A percentile compares a stretch with the other conserved stretches of the same genome.
Conservation (phyloP, 2,329 filamentous ascomycete genomes). For the Stachybotrys echinatus region DNA sequence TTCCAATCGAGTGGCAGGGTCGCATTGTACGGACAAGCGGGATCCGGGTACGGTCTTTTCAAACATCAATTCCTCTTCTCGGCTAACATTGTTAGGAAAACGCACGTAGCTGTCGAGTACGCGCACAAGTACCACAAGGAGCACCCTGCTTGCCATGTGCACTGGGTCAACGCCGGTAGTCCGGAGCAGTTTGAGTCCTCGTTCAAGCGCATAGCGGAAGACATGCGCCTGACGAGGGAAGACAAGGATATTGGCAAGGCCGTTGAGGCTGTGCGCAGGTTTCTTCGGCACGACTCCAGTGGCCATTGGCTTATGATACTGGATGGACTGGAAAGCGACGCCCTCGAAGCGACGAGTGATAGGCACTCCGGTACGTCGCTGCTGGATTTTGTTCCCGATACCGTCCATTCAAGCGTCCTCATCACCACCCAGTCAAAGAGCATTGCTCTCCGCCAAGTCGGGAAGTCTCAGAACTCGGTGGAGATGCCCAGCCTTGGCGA, state of each 20-base stretch:
- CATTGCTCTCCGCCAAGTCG: neutral
- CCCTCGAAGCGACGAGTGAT: neutral
- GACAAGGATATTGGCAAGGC: neutral
- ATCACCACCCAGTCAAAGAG: neutral
- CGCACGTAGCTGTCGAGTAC: constrained; percentile 7
- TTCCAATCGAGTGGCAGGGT: neutral
- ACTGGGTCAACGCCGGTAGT: constrained; percentile 4
- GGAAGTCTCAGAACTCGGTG: neutral
- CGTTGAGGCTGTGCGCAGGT: neutral
- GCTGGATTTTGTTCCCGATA: constrained; percentile 3
- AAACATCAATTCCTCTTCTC: neutral
- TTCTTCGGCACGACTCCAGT: constrained; percentile 1
- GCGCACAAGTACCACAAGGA: neutral
- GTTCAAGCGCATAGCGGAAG: constrained; percentile 3
- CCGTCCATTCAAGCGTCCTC: neutral
- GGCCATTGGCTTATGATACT: constrained; percentile 6
- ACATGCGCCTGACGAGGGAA: constrained; percentile 1
- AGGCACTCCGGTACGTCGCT: constrained; percentile 1
- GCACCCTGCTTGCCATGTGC: neutral
- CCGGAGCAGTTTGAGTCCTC: constrained; percentile 5
- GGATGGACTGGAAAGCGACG: constrained; percentile 3
- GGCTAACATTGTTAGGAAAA: neutral
- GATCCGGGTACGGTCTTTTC: neutral
- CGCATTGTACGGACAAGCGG: neutral
- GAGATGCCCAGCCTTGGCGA: neutral